Conservation (phyloP, 2,329 filamentous ascomycete species). For the Exophiala lecanii-corni region DNA sequence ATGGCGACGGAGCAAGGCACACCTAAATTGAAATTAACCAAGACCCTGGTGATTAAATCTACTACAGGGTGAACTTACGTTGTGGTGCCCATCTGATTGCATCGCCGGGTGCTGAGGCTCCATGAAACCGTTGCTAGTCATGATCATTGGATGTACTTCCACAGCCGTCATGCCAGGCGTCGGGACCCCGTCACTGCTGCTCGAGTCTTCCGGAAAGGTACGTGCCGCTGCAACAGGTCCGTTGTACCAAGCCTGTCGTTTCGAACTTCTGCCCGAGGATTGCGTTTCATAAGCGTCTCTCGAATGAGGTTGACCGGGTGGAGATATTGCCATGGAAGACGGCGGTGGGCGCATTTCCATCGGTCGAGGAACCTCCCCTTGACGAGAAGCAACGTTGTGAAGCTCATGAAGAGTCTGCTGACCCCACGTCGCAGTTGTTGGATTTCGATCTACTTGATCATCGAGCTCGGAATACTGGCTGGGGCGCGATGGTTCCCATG, state of each 20-base stretch:
- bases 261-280: slow-evolving; percentile 21
- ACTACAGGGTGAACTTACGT: slow-evolving; percentile 33
- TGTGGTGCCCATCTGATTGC: slow-evolving; percentile 34
- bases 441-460: slow-evolving; percentile 34
- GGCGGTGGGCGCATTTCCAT: slow-evolving; percentile 21
- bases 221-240: slow-evolving; percentile 33
- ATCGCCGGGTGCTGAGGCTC: slow-evolving; percentile 38
- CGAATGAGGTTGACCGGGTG: slow-evolving; percentile 25
- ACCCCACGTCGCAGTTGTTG: slow-evolving; percentile 39
- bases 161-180: slow-evolving; percentile 45
- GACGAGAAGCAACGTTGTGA: slow-evolving; percentile 25
- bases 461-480: slow-evolving; percentile 31
- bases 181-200: slow-evolving; percentile 45
- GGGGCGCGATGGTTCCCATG: slow-evolving; percentile 39
- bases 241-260: slow-evolving; percentile 33
- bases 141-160: slow-evolving; percentile 46
- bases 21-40: slow-evolving; percentile 29
- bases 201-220: slow-evolving; percentile 46
- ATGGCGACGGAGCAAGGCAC: slow-evolving; percentile 21
- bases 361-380: slow-evolving; percentile 4
- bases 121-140: slow-evolving; percentile 45
- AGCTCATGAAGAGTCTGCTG: slow-evolving; percentile 42
- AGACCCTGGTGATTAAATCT: slow-evolving; percentile 6
- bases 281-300: slow-evolving; percentile 20
- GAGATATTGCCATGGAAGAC: slow-evolving; percentile 9